Percentiles rank a stretch among this genome's conserved stretches.
Conservation (phyloP, 1,284 basidiomycete species). For the Rhodotorula sp. region DNA sequence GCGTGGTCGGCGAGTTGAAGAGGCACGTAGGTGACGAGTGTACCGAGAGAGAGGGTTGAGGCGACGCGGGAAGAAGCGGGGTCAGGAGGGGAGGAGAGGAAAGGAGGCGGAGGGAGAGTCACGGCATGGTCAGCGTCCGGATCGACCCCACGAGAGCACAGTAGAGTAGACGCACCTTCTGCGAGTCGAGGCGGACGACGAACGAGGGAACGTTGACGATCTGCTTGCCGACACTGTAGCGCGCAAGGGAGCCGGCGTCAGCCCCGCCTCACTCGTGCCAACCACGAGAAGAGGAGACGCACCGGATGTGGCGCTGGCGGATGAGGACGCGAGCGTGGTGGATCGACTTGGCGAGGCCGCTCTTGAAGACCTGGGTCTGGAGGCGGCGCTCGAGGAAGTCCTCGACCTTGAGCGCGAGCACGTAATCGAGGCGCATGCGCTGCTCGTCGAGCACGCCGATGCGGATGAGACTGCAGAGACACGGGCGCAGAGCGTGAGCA, state of each 20-base stretch:
- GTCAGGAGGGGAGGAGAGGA: not conserved
- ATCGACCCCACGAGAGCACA: not conserved
- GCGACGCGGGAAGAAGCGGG: not conserved
- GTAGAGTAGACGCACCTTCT: slow-evolving; percentile 47
- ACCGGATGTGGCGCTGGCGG: slow-evolving; percentile 89
- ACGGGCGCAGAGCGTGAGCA: not conserved
- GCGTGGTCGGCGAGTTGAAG: not conserved
- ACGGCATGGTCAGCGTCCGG: not conserved
- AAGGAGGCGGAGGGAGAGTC: not conserved
- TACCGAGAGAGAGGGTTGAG: not conserved
- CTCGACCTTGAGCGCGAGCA: slow-evolving; percentile 97
- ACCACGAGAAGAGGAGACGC: not conserved
- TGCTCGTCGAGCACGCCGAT: slow-evolving; percentile 99
- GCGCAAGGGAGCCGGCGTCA: slow-evolving; percentile 46
- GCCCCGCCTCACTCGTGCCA: not conserved
- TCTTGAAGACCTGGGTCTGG: slow-evolving; percentile 99
- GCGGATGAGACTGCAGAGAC: slow-evolving; percentile 65
- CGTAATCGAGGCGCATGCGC: slow-evolving; percentile 99
- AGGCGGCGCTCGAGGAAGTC: slow-evolving; percentile 99
- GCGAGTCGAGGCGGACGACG: slow-evolving; percentile 70
- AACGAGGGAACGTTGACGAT: slow-evolving; percentile 99
- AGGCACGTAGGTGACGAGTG: not conserved
- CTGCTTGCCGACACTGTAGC: slow-evolving; percentile 84
- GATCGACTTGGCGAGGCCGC: slow-evolving; percentile 94
- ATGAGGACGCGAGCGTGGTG: slow-evolving; percentile 99